phyloP scores from a whole-genome alignment of 1,139 yeast species.

The Pichia cactophila region DNA sequence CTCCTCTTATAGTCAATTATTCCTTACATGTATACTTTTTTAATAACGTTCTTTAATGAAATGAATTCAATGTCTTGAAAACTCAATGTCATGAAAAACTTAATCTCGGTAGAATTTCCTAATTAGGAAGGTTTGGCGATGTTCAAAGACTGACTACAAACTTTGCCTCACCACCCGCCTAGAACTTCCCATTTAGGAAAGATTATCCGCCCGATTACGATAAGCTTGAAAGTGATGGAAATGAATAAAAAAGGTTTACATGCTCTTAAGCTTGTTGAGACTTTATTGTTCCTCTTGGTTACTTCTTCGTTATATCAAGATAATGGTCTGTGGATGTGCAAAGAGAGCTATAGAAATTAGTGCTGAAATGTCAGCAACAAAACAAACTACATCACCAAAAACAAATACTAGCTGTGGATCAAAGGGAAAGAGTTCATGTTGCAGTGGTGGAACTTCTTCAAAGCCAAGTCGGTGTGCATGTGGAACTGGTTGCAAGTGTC shows the following conservation, averaged over 20 bases:
- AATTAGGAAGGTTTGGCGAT: slow-evolving; percentile 2
- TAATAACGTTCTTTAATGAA: not conserved
- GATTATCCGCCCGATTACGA: too few species aligned
- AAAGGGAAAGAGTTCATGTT: slow-evolving; percentile 12
- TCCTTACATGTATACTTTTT: not conserved
- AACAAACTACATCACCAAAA: not conserved
- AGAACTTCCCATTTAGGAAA: too few species aligned
- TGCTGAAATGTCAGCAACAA: not conserved
- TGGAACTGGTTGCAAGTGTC: slow-evolving; percentile 27
- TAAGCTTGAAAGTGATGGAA: too few species aligned
- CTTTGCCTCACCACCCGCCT: too few species aligned
- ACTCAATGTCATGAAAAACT: too few species aligned
- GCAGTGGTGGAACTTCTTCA: slow-evolving; percentile 15
- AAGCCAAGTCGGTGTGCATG: slow-evolving; percentile 23
- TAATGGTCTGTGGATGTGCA: slow-evolving; percentile 24
- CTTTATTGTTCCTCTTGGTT: too few species aligned
- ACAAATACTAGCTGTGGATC: not conserved
- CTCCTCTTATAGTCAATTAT: not conserved
- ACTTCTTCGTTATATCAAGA: not conserved
- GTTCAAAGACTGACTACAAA: not conserved
- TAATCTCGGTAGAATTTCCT: slow-evolving; percentile 1
- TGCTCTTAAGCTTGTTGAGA: too few species aligned
- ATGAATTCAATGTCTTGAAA: too few species aligned
- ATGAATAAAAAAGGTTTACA: too few species aligned
- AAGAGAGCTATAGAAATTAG: slow-evolving; percentile 14